These are phyloP conservation scores for Solanum pennellii DNA, from an alignment of 257 asterid genomes.

Conservation along the genomic window DNA sequence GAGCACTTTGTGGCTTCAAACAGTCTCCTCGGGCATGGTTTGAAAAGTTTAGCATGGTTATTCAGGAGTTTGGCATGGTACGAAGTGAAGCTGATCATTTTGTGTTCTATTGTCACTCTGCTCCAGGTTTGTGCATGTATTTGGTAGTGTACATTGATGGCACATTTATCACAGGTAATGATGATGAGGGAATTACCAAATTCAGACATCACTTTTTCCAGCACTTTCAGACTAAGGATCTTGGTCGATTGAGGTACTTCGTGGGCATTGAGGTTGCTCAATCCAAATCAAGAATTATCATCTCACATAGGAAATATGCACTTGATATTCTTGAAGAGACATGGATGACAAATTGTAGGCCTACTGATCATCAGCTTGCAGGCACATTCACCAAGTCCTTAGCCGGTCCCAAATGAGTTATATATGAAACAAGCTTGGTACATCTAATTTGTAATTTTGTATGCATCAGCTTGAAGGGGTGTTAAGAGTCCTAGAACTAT, in stretches of 20 bases:
- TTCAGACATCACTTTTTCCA: background rate
- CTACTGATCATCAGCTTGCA: background rate
- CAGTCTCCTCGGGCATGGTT: background rate
- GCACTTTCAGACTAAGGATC: background rate
- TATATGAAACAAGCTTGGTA: background rate
- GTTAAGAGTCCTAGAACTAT: background rate
- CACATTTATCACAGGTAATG: background rate
- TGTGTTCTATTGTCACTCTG: background rate
- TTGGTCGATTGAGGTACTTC: background rate
- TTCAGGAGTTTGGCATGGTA: background rate
- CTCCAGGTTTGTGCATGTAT: background rate
- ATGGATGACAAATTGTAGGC: background rate
- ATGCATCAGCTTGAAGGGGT: background rate
- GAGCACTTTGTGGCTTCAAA: background rate
- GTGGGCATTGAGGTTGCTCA: background rate
- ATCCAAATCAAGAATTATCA: background rate
- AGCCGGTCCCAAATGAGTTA: background rate
- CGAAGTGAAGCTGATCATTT: background rate
- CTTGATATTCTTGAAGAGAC: background rate
- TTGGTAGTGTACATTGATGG: background rate
- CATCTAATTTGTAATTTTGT: background rate
- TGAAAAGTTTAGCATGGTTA: background rate
- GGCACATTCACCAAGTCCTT: background rate
- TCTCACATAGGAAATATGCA: background rate
- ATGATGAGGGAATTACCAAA: background rate